These are phyloP conservation scores for Scheffersomyces lignosus DNA, from an alignment of 805 yeast genomes.

Conservation along the genomic window DNA sequence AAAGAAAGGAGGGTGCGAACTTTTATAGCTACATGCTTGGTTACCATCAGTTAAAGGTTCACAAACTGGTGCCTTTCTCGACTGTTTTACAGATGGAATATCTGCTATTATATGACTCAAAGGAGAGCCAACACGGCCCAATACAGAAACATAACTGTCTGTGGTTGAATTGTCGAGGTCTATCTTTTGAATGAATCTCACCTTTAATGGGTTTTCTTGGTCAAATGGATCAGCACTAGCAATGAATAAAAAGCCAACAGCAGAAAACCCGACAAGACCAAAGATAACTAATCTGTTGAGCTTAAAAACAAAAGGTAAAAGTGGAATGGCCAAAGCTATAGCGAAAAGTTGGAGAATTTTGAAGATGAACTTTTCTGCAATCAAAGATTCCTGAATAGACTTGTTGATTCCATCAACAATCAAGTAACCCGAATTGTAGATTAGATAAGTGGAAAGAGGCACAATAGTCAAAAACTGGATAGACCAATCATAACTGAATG, in stretches of 20 bases:
- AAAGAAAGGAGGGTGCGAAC: conserved; percentile 45
- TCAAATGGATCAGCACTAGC: conserved; percentile 59
- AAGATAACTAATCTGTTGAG: conserved; percentile 52
- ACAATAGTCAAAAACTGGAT: conserved; percentile 68
- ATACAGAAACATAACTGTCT: conserved; percentile 43
- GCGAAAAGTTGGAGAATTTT: conserved; percentile 27
- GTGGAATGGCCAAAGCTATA: conserved; percentile 42
- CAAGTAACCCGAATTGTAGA: conserved; percentile 57
- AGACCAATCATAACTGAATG: conserved; percentile 77
- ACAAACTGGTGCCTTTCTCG: conserved; percentile 34
- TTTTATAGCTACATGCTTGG: conserved; percentile 54
- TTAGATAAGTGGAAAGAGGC: conserved; percentile 58
- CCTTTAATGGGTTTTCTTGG: conserved; percentile 62
- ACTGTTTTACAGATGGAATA: conserved; percentile 60
- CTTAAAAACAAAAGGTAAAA: conserved; percentile 70
- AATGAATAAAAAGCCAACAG: conserved; percentile 31
- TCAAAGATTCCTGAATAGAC: conserved; percentile 65
- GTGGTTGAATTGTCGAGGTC: conserved; percentile 38
- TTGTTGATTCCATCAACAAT: conserved; percentile 66
- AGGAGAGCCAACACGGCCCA: conserved; percentile 51
- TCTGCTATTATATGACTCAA: conserved; percentile 50
- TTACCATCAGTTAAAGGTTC: conserved; percentile 41
- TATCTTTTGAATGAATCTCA: conserved; percentile 65
- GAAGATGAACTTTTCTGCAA: conserved; percentile 39
- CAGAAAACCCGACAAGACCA: conserved; percentile 32